These are phyloP conservation scores for Yarrowia deformans DNA, from an alignment of 805 yeast genomes.

Conservation along the genomic window DNA sequence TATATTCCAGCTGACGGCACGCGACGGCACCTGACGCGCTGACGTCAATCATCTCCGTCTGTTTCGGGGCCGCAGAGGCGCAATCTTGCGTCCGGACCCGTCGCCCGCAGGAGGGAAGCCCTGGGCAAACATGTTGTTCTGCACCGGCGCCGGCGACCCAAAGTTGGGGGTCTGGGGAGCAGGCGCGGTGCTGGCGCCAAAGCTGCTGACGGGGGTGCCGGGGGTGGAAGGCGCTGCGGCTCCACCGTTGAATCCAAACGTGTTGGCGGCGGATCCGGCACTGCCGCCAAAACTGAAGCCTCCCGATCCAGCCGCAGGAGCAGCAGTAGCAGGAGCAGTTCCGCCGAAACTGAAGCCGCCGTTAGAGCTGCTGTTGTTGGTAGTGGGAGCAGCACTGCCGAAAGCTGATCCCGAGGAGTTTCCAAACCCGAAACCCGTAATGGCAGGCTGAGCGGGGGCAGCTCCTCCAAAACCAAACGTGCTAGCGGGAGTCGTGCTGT, in stretches of 20 bases:
- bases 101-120: constrained; percentile 24
- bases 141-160: constrained; percentile 17
- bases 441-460: background rate
- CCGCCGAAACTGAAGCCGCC: constrained; percentile 7
- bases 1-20: too few species aligned
- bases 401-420: background rate
- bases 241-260: constrained; percentile 13
- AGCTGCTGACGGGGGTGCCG: constrained; percentile 9
- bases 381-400: background rate
- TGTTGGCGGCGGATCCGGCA: constrained; percentile 9
- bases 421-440: constrained; percentile 4
- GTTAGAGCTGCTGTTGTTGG: background rate
- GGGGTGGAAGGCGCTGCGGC: constrained; percentile 9
- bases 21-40: too few species aligned
- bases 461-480: constrained; percentile 24
- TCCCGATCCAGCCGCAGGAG: constrained; percentile 10
- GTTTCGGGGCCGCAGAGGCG: constrained; percentile 13
- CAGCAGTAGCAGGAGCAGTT: background rate
- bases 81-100: constrained; percentile 15
- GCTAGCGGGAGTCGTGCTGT: background rate
- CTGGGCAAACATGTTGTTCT: constrained; percentile 30
- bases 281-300: constrained; percentile 8
- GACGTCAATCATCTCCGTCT: constrained; percentile 2
- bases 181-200: constrained; percentile 24
- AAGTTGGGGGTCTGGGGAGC: constrained; percentile 31